A percentile compares a stretch with the other conserved stretches of the same genome.
Evolutionary conservation across 176 grass and related monocot species (phyloP).

Genomic region (Musa acuminata): DNA sequence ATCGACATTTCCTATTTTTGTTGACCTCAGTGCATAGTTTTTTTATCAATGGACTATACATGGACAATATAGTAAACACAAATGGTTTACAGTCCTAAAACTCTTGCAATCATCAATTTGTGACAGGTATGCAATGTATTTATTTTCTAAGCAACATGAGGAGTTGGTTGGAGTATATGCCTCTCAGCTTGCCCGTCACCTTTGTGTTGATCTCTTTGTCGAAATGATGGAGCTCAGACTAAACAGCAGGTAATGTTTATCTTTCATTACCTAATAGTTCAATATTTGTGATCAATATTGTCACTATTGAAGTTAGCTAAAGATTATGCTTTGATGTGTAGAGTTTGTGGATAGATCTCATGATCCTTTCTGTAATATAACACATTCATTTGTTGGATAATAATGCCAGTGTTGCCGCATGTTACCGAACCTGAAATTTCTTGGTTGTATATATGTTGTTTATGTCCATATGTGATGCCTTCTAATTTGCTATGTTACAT

Average conservation of each 20-base stretch:
- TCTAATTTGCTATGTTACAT: background rate
- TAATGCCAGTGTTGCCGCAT: background rate
- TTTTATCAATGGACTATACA: too few species aligned
- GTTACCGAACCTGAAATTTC: background rate
- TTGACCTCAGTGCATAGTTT: too few species aligned
- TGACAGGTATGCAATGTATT: slow-evolving; percentile 78
- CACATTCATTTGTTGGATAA: background rate
- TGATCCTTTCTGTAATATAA: background rate
- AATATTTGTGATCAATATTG: background rate
- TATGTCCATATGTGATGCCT: background rate
- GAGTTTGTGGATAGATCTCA: background rate
- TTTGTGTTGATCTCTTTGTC: slow-evolving; percentile 84
- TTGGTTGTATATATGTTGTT: too few species aligned
- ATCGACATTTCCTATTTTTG: too few species aligned
- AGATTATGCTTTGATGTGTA: background rate
- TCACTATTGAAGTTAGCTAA: background rate
- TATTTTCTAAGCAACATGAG: slow-evolving; percentile 90
- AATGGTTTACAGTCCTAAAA: background rate
- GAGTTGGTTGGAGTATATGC: slow-evolving; percentile 92
- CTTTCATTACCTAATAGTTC: slow-evolving; percentile 9
- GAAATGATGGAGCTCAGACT: slow-evolving; percentile 91
- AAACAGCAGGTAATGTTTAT: slow-evolving; percentile 56
- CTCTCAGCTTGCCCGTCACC: slow-evolving; percentile 74
- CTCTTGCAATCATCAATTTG: background rate
- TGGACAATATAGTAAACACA: too few species aligned